Evolutionary conservation across 306 rosid genomes (phyloP).

Genomic region (Biancaea sappan): DNA sequence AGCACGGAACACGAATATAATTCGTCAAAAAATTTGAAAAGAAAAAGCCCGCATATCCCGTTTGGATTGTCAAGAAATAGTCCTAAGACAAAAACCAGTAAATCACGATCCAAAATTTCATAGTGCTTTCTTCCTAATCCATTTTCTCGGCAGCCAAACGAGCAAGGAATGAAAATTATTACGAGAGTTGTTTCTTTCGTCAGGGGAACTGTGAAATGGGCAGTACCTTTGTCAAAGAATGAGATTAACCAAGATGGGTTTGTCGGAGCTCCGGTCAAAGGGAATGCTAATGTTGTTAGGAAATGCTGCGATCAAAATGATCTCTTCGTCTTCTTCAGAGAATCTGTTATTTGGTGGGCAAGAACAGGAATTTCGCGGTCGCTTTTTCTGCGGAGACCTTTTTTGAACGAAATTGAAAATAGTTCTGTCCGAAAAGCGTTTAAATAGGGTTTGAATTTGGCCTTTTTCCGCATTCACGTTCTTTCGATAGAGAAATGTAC

Average conservation of each 20-base stretch:
- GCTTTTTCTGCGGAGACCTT: background rate
- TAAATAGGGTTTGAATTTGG: background rate
- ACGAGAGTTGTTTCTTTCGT: background rate
- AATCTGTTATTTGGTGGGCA: background rate
- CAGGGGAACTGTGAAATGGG: background rate
- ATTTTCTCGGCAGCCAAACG: conserved; percentile 13
- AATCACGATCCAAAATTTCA: background rate
- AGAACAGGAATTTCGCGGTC: conserved; percentile 12
- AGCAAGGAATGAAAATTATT: background rate
- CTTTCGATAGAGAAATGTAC: background rate
- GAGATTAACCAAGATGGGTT: background rate
- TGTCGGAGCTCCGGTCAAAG: background rate
- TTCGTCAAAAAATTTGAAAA: background rate
- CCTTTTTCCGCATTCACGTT: background rate
- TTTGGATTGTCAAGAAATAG: background rate
- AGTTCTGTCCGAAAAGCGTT: background rate
- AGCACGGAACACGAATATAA: conserved; percentile 9
- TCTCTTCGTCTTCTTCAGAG: background rate
- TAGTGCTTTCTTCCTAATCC: background rate
- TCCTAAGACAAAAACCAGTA: background rate
- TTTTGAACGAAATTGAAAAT: background rate
- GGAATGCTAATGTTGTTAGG: background rate
- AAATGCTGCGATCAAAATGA: background rate
- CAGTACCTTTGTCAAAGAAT: conserved; percentile 30
- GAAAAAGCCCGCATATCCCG: no score